phyloP scores from a whole-genome alignment of 768 basidiomycete species.

The Naganishia vishniacii region DNA sequence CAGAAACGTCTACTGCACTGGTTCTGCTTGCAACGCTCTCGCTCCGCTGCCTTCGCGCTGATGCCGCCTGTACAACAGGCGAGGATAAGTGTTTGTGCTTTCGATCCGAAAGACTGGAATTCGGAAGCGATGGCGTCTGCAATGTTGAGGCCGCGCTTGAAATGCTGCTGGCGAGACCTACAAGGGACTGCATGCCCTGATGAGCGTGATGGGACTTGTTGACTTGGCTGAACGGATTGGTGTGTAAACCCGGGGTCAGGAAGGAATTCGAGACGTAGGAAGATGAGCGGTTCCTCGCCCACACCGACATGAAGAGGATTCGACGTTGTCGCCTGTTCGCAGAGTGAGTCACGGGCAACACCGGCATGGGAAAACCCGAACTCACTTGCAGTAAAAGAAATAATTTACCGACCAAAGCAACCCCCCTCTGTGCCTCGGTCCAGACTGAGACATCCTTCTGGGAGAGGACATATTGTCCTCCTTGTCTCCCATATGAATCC shows the following conservation, averaged over 20 bases:
- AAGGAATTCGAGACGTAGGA: slow-evolving; percentile 17
- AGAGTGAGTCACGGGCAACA: not conserved
- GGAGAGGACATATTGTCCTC: not conserved
- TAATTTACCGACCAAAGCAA: slow-evolving; percentile 93
- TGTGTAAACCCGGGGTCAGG: slow-evolving; percentile 13
- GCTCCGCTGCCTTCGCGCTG: slow-evolving; percentile 17
- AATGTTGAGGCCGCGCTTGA: not conserved
- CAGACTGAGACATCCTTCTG: slow-evolving; percentile 10
- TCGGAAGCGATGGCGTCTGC: not conserved
- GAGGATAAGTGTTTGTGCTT: slow-evolving; percentile 9
- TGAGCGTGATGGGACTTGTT: not conserved
- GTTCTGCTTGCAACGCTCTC: slow-evolving; percentile 24
- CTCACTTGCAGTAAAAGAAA: slow-evolving; percentile 91
- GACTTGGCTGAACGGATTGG: slow-evolving; percentile 15
- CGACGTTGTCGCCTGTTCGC: slow-evolving; percentile 58
- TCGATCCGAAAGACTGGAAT: slow-evolving; percentile 12
- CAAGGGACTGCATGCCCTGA: slow-evolving; percentile 19
- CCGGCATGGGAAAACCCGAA: slow-evolving; percentile 33
- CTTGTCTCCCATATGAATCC: not conserved
- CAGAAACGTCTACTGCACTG: slow-evolving; percentile 9
- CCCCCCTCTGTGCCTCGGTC: slow-evolving; percentile 48
- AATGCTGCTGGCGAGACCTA: slow-evolving; percentile 22
- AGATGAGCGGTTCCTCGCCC: slow-evolving; percentile 62
- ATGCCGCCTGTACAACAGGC: not conserved
- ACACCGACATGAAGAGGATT: slow-evolving; percentile 82